A percentile compares a stretch with the other conserved stretches of the same genome.
phyloP scores from a whole-genome alignment of 1,284 basidiomycete species.

The Ustilago bromivora region DNA sequence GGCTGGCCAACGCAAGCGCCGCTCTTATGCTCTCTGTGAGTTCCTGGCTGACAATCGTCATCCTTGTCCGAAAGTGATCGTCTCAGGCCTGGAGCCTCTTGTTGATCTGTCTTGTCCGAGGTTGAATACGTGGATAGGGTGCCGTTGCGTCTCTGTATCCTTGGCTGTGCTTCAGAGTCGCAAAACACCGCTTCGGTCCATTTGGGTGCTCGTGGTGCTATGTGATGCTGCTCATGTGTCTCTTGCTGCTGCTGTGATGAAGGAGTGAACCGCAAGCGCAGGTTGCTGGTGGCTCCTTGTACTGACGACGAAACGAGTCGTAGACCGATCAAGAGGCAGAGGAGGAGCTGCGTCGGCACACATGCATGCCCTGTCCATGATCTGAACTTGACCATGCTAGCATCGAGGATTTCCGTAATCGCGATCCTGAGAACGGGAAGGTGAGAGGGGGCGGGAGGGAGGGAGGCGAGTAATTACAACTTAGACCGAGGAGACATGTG shows the following conservation, averaged over 20 bases:
- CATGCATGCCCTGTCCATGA: constrained; percentile 15
- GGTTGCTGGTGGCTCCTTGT: constrained; percentile 4
- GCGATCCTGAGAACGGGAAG: not conserved
- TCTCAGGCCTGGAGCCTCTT: not conserved
- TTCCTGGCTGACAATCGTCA: not conserved
- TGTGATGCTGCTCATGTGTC: constrained; percentile 1
- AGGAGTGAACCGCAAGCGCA: not conserved
- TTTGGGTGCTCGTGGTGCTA: constrained; percentile 7
- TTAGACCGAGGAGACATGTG: not conserved
- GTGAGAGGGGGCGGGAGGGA: not conserved
- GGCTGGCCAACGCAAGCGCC: not conserved
- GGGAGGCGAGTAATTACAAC: not conserved
- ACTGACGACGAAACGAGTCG: constrained; percentile 18
- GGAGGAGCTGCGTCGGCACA: constrained; percentile 19
- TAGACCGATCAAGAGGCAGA: constrained; percentile 26
- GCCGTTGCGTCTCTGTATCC: not conserved
- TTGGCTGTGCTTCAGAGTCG: not conserved
- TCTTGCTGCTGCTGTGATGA: constrained; percentile 3
- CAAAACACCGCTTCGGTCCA: constrained; percentile 4
- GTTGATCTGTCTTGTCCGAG: not conserved
- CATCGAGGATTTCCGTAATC: not conserved
- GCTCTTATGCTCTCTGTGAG: not conserved
- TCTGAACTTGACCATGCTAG: constrained; percentile 24
- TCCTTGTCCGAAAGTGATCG: not conserved
- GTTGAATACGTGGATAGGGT: not conserved